These are phyloP conservation scores for Abortiporus biennis DNA, from an alignment of 1,284 basidiomycete genomes.

Conservation along the genomic window DNA sequence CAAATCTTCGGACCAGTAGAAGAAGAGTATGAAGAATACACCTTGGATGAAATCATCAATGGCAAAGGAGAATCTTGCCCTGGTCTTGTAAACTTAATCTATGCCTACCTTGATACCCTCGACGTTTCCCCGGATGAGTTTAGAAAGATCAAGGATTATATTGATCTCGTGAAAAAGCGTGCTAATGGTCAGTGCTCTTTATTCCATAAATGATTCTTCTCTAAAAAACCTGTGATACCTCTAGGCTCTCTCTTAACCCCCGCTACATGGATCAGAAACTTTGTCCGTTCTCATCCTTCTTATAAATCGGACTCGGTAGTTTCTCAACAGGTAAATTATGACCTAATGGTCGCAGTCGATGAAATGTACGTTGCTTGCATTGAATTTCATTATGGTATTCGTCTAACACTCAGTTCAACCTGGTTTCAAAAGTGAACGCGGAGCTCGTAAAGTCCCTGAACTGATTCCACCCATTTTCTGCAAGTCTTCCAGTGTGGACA, in stretches of 20 bases:
- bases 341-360: conserved; percentile 88
- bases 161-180: conserved; percentile 74
- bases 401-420: not conserved
- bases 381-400: not conserved
- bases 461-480: conserved; percentile 8
- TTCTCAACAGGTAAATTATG: conserved; percentile 89
- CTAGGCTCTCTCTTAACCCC: conserved; percentile 81
- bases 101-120: conserved; percentile 84
- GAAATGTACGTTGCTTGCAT: conserved; percentile 62
- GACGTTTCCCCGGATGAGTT: conserved; percentile 69
- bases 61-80: conserved; percentile 74
- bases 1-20: conserved; percentile 44
- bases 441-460: conserved; percentile 9
- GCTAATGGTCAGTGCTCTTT: conserved; percentile 61
- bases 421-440: conserved; percentile 10
- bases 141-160: conserved; percentile 68
- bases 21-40: conserved; percentile 90
- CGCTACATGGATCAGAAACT: conserved; percentile 91
- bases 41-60: conserved; percentile 90
- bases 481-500: too few relatives aligned
- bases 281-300: conserved; percentile 82
- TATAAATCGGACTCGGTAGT: conserved; percentile 94
- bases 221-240: not conserved
- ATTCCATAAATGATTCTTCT: not conserved
- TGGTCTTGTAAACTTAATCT: conserved; percentile 82